These are phyloP conservation scores for Mycena sp. DNA, from an alignment of 1,284 basidiomycete species.

Conservation along the genomic window DNA sequence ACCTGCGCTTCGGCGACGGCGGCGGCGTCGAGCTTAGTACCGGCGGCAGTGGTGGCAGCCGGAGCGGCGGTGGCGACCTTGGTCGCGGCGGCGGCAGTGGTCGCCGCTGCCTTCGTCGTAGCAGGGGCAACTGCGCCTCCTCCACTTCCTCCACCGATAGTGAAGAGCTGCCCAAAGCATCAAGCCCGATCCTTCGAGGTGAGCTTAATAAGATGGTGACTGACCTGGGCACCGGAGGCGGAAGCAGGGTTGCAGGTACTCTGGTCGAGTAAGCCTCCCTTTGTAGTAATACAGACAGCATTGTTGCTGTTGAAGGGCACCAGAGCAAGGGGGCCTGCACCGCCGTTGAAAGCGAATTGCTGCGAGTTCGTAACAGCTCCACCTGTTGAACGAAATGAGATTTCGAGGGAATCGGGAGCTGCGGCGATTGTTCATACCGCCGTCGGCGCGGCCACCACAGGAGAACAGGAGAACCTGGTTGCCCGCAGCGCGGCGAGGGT, in stretches of 20 bases:
- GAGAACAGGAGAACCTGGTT: conserved; percentile 29
- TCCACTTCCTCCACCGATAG: conserved; percentile 8
- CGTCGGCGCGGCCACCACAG: conserved; percentile 26
- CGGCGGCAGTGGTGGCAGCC: neutral
- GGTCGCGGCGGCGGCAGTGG: neutral
- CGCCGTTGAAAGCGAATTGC: conserved; percentile 20
- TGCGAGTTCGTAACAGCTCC: conserved; percentile 25
- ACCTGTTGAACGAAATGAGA: neutral
- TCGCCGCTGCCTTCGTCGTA: neutral
- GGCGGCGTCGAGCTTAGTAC: conserved; percentile 8
- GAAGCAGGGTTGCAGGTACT: neutral
- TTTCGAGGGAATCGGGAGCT: neutral
- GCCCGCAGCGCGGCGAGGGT: conserved; percentile 20
- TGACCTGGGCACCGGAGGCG: conserved; percentile 2
- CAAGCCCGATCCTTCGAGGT: no score
- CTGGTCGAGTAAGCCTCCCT: conserved; percentile 14
- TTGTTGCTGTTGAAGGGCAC: conserved; percentile 2
- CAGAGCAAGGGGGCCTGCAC: neutral
- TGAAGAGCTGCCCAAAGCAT: conserved; percentile 30
- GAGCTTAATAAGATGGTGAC: neutral
- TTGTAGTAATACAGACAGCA: conserved; percentile 8
- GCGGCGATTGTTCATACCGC: neutral
- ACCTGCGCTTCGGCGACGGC: conserved; percentile 22
- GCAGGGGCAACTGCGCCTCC: conserved; percentile 1
- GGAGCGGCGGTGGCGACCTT: neutral